Base-by-base conservation (phyloP, 257 asterid species). In the Cinchona pubescens region DNA sequence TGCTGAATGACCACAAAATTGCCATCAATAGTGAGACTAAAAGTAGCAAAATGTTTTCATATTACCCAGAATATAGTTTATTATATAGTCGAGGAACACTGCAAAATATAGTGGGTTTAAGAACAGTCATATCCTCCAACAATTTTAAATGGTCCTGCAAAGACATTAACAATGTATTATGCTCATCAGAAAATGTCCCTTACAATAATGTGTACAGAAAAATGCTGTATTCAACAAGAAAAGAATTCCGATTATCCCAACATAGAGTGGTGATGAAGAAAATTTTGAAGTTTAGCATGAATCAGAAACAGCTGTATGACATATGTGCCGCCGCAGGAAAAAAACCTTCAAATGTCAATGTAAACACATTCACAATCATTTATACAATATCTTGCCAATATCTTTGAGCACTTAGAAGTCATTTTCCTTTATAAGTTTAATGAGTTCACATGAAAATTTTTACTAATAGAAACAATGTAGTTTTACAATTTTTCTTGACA, bases 81-180 rank as follows among this genome's bases (percentile, higher is more conserved):
- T 93, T 93, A 88, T 86, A 92, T 29, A 94, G 83, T 42, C 99
- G 95, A 78, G 99, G 99, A 78, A 94, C 99, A 73, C 99, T 94
- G 76, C 95, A 80, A 87, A 94, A 94, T 79, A 92, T 82, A 21
- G 99, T 94, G 78, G 99, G 99, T 77, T 90, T 88, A 61, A 94
- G 91, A 75, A 91, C 90, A 76, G 87, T 91, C 80, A 94, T 78
- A 85, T 94, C 98, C 77, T 93, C 98, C 96, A 93, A 81, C 87
- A 93, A 73, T 87, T 90, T 94, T 90, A 89, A 40, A 84, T 86
- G 90, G 83, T 94, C 97, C 98, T 94, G 93, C 79, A 88, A 81
- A 80, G 61, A 74, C 27, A 66, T 25, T 51, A 19, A 38, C 34
- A 38, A 25, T 30, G 53, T 25, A 64, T 27, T 55, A 53, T 49